These are phyloP conservation scores for Neophaeococcomyces aloes DNA, from an alignment of 2,329 filamentous ascomycete genomes.

Conservation along the genomic window DNA sequence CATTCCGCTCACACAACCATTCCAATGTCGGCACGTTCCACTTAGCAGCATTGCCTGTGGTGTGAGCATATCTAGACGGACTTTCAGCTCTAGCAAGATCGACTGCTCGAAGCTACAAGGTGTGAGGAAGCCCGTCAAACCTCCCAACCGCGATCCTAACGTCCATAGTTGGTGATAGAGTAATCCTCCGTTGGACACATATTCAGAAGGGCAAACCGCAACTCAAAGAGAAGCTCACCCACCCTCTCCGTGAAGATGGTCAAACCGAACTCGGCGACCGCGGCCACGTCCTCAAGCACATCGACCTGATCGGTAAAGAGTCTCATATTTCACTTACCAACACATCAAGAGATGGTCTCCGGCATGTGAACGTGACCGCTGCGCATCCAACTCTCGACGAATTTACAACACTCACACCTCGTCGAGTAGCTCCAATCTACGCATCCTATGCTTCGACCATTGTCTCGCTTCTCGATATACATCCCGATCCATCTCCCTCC, in stretches of 20 bases:
- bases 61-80: background rate
- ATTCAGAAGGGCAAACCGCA: background rate
- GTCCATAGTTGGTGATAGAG: conserved; percentile 34
- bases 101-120: conserved; percentile 19
- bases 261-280: conserved; percentile 24
- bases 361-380: conserved; percentile 8
- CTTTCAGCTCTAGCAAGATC: conserved; percentile 4
- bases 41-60: background rate
- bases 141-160: background rate
- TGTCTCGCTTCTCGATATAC: conserved; percentile 64
- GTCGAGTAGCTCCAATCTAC: conserved; percentile 71
- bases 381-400: conserved; percentile 54
- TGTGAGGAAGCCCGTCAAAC: conserved; percentile 1
- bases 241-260: conserved; percentile 30
- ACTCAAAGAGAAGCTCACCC: conserved; percentile 27
- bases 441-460: conserved; percentile 65
- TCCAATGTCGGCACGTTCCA: background rate
- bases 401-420: conserved; percentile 57
- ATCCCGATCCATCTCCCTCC: conserved; percentile 39
- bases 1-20: background rate
- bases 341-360: conserved; percentile 10
- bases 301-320: conserved; percentile 54
- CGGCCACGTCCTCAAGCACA: conserved; percentile 28
- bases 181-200: conserved; percentile 28
- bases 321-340: conserved; percentile 10